These are phyloP conservation scores for Plicaturopsis crispa DNA, from an alignment of 768 basidiomycete genomes.

Conservation along the genomic window DNA sequence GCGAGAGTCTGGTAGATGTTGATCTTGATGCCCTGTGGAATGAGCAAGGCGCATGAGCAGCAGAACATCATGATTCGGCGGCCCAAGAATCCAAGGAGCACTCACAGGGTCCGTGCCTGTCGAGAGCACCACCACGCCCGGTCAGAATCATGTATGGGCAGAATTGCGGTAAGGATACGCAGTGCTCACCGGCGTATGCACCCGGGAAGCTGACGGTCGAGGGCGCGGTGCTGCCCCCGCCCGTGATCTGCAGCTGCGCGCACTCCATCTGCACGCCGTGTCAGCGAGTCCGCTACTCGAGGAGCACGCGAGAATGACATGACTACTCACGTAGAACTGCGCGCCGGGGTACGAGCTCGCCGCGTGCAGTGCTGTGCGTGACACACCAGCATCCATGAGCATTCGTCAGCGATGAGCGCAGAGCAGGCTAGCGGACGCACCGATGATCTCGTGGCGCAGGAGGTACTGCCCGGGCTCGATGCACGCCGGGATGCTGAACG, in stretches of 20 bases:
- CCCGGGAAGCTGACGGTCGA: constrained; percentile 42
- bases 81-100: constrained; percentile 1
- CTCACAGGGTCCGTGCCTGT: constrained; percentile 27
- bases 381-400: constrained; percentile 20
- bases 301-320: constrained; percentile 14
- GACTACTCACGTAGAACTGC: constrained; percentile 31
- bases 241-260: constrained; percentile 37
- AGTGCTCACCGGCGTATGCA: constrained; percentile 28
- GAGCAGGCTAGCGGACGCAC: constrained; percentile 10
- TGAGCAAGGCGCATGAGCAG: no score
- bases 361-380: no score
- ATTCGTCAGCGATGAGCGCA: not conserved
- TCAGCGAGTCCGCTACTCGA: no score
- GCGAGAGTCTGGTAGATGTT: no score
- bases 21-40: no score
- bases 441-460: constrained; percentile 35
- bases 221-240: constrained; percentile 33
- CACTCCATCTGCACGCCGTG: constrained; percentile 43
- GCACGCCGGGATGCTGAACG: constrained; percentile 33
- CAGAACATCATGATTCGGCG: no score
- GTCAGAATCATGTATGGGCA: no score
- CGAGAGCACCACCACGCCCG: no score
- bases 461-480: constrained; percentile 33
- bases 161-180: no score
- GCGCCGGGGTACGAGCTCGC: constrained; percentile 35